Base-by-base conservation (phyloP, 306 rosid genomes). In the Mucuna pruriens region DNA sequence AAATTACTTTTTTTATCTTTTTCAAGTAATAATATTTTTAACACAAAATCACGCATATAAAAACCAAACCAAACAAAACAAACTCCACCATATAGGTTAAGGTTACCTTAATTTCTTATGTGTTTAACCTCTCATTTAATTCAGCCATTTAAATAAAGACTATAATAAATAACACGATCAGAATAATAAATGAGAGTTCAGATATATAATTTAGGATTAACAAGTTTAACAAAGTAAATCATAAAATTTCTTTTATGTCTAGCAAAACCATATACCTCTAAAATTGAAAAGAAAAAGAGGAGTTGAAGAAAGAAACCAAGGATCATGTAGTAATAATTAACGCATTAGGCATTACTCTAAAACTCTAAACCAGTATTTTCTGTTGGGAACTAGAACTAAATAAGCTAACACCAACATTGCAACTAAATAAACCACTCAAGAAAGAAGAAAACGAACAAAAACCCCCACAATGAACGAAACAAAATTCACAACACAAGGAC, bases 321-420 rank as follows among this genome's bases (percentile, higher is more conserved):
- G 40, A 58, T 25, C 8, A 58, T 23, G 16, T 29, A 58, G 16
- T 58, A 58, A 23, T 29, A 1, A 29, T 1, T 5, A 25, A 25
- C 38, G 34, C 34, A 57, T 23, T 57, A 57, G 23, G 34, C 34
- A 57, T 23, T 57, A 57, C 6, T 57, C 34, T 23, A 26, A 25
- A 26, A 25, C 3, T 58, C 42, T 58, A 15, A 74, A 40, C 13
- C 15, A 78, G 8, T 6, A 29, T 58, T 9, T 38, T 44, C 64
- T 42, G n/a, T 62, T 4, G 12, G 2, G 23, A 29, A 52, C 61
- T 31, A 81, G 48, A 55, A 7, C 42, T 31, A 51, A 44, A 80
- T 62, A 39, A 29, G 34, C 31, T 48, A 62, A 17, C 77, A 74
- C 4, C 78, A 79, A 26, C 67, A n/a, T 73, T n/a, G 40, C 29